Base-by-base conservation (phyloP, 139 green algal genomes). In the Edaphochlamys debaryana region DNA sequence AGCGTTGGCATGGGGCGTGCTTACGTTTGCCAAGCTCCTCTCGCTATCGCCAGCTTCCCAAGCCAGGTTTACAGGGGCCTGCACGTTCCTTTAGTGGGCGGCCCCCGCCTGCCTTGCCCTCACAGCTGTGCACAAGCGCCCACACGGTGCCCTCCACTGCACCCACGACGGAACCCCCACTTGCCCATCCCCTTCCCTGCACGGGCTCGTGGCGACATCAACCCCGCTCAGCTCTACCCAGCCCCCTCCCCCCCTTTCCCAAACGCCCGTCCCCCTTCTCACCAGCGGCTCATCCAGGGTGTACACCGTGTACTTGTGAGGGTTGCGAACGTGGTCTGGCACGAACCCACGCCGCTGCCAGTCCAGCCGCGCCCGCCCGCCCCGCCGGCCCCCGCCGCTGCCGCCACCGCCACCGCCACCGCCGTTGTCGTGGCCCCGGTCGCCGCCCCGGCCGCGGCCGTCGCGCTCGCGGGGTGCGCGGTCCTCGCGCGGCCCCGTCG, bases 241-340 rank as follows among this genome's bases (percentile, higher is more conserved):
- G n/a, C n/a, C n/a, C n/a, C n/a, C n/a, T n/a, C n/a, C n/a, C n/a
- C n/a, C n/a, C n/a, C n/a, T n/a, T n/a, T n/a, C n/a, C n/a, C n/a
- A n/a, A n/a, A n/a, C n/a, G n/a, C n/a, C n/a, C n/a, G n/a, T n/a
- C n/a, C n/a, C n/a, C n/a, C n/a, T n/a, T n/a, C n/a, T n/a, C 68
- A 76, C 70, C 60, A 87, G n/a, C 20, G 79, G 69, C 67, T 85
- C 85, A 19, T 87, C 74, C 30, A 89, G 48, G 3, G 56, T 78
- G 56, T 87, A 89, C 58, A 89, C 69, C 3, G 58, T 87, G 60
- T 89, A 89, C 48, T 68, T 80, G 36, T 89, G 79, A 5, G 85
- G 85, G 67, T 89, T 85, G 11, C 56, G 34, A 8, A 89, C 79
- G 40, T 87, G 79, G 62, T 89, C 85, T 6, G 85, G 85, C 17